A percentile compares a stretch with the other conserved stretches of the same genome.
These are phyloP conservation scores for Ogataea methylovora DNA, from an alignment of 805 yeast species.

Conservation along the genomic window DNA sequence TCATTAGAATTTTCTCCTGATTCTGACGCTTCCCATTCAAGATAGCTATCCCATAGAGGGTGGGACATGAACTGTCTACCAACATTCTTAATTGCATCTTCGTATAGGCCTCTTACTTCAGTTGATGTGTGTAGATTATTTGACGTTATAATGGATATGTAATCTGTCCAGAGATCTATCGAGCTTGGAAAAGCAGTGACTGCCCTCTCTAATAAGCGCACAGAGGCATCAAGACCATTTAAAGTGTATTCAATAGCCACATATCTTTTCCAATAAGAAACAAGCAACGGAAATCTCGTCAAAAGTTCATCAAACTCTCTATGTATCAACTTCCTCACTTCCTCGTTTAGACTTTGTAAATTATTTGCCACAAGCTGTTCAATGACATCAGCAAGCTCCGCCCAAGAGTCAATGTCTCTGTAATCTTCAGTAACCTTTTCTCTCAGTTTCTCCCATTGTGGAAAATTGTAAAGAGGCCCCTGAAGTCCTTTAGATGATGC, in stretches of 20 bases:
- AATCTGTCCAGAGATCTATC: constrained; percentile 65
- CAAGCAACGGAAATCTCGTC: constrained; percentile 47
- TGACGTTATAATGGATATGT: constrained; percentile 43
- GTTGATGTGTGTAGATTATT: constrained; percentile 25
- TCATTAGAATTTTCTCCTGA: constrained; percentile 28
- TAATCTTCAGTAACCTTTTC: constrained; percentile 15
- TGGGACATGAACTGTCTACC: constrained; percentile 77
- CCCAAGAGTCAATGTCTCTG: constrained; percentile 18
- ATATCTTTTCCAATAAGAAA: constrained; percentile 59
- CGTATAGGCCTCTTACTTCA: constrained; percentile 35
- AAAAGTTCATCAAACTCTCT: constrained; percentile 35
- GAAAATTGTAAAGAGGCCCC: constrained; percentile 11
- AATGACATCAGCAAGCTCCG: constrained; percentile 14
- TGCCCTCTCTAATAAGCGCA: constrained; percentile 35
- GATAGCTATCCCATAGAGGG: constrained; percentile 72
- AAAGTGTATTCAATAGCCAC: constrained; percentile 48
- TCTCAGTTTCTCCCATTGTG: constrained; percentile 20
- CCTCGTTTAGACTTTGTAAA: constrained; percentile 7
- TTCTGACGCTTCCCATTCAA: constrained; percentile 48
- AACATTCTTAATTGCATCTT: constrained; percentile 38
- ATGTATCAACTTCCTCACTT: constrained; percentile 11
- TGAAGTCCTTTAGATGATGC: no score
- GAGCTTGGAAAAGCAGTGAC: constrained; percentile 48
- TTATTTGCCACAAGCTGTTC: constrained; percentile 17
- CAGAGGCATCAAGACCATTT: constrained; percentile 45